Evolutionary conservation across 2,329 filamentous ascomycete species (phyloP).

Genomic region (Colletotrichum cuscutae): DNA sequence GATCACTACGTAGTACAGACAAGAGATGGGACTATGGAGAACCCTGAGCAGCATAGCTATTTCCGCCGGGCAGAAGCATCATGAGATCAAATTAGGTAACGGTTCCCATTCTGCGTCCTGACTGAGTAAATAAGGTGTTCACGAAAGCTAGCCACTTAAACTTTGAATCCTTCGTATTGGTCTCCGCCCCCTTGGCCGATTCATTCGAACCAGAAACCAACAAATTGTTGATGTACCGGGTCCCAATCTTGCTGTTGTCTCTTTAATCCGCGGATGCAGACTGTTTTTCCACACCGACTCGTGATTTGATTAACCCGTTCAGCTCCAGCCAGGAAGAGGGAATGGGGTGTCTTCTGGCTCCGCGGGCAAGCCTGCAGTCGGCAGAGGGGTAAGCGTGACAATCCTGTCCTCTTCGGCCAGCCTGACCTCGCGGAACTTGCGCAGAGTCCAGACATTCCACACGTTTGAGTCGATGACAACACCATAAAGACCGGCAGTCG

Average conservation of each 20-base stretch:
- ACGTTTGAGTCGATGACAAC: constrained; percentile 18
- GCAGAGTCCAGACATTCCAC: background rate
- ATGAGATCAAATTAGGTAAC: too few species aligned
- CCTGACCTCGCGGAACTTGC: constrained; percentile 11
- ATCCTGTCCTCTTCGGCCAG: constrained; percentile 4
- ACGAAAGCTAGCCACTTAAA: too few species aligned
- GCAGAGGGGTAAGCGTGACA: background rate
- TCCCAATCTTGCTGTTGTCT: too few species aligned
- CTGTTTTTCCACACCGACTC: background rate
- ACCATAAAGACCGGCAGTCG: constrained; percentile 2
- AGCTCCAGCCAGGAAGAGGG: background rate
- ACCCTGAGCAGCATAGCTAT: too few species aligned
- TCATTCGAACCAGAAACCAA: too few species aligned
- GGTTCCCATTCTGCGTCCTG: too few species aligned
- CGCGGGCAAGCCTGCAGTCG: background rate
- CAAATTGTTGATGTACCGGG: too few species aligned
- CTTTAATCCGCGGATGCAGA: background rate
- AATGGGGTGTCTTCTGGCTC: background rate
- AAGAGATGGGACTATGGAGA: too few species aligned
- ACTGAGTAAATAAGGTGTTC: too few species aligned
- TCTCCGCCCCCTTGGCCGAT: rapidly evolving
- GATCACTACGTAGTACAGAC: too few species aligned
- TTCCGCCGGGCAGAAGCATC: too few species aligned
- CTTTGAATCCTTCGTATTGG: too few species aligned
- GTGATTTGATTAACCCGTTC: background rate